phyloP scores from a whole-genome alignment of 2,329 filamentous ascomycete genomes.

The Calonectria montana region DNA sequence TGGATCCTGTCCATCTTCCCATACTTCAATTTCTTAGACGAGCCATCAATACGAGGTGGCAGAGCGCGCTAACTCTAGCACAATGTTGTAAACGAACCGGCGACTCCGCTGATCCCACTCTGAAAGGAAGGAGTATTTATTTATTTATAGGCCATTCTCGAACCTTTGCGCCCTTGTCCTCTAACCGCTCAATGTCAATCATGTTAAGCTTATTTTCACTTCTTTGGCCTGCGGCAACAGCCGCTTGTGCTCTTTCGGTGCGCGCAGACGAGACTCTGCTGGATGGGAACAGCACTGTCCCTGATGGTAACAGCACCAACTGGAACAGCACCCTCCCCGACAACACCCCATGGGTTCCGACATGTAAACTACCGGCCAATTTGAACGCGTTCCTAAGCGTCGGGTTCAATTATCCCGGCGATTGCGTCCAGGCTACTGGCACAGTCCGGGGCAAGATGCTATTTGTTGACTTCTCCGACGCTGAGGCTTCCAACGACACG shows the following conservation, averaged over 20 bases:
- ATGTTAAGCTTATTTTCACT: slow-evolving; percentile 8
- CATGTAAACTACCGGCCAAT: slow-evolving; percentile 38
- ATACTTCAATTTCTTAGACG: neutral
- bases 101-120: neutral
- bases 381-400: slow-evolving; percentile 41
- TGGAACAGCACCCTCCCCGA: neutral
- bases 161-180: too few species aligned
- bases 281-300: neutral
- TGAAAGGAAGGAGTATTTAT: neutral
- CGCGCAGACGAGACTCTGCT: neutral
- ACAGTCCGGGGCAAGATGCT: slow-evolving; percentile 48
- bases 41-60: neutral
- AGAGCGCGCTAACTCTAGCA: neutral
- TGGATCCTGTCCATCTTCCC: neutral
- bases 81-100: neutral
- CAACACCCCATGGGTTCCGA: neutral
- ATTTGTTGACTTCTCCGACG: slow-evolving; percentile 51
- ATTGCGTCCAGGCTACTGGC: slow-evolving; percentile 48
- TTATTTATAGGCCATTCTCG: neutral
- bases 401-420: slow-evolving; percentile 43
- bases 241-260: neutral
- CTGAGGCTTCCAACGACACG: slow-evolving; percentile 34
- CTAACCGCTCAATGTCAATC: neutral
- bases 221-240: neutral
- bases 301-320: neutral